phyloP scores from a whole-genome alignment of 768 basidiomycete species.

The Pleurotus salmoneostramineus region DNA sequence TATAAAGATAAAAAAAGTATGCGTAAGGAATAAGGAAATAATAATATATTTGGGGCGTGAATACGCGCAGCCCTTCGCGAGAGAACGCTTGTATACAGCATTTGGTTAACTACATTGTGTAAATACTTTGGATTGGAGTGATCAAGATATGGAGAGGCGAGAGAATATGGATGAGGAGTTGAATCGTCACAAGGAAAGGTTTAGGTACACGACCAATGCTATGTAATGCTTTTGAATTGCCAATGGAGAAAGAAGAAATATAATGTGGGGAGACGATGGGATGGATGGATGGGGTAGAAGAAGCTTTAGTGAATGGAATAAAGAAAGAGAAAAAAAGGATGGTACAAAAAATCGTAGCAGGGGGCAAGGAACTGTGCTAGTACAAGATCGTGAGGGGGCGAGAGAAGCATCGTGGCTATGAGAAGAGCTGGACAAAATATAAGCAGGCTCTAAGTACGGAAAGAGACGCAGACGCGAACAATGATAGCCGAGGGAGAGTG shows the following conservation, averaged over 20 bases:
- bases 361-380: background rate
- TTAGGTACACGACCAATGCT: background rate
- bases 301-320: background rate
- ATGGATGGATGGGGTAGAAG: background rate
- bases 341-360: background rate
- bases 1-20: no score
- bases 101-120: conserved; percentile 5
- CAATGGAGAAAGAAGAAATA: background rate
- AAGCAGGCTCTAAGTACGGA: conserved; percentile 1
- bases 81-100: conserved; percentile 6
- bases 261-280: background rate
- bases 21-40: background rate
- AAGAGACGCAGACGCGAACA: background rate
- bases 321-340: background rate
- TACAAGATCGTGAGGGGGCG: background rate
- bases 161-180: conserved; percentile 2
- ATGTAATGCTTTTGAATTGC: conserved; percentile 3
- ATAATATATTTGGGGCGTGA: conserved; percentile 7
- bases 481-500: background rate
- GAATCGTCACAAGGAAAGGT: conserved; percentile 1
- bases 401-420: background rate
- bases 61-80: conserved; percentile 7
- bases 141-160: background rate
- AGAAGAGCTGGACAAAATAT: background rate
- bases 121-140: background rate